Conservation (phyloP, 805 yeast species). For the Yarrowia hollandica region DNA sequence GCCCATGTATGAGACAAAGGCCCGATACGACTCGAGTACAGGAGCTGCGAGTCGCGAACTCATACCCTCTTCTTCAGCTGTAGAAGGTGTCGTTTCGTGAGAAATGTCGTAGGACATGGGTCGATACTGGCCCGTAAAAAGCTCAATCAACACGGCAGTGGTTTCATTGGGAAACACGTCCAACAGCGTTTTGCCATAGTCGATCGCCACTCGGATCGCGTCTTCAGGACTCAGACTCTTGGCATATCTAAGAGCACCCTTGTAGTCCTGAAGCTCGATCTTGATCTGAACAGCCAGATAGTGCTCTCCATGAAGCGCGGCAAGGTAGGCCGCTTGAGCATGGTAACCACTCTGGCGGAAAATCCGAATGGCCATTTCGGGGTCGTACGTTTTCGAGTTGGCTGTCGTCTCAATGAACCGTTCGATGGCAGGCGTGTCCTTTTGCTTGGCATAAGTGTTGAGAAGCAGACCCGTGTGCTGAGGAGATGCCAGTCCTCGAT, state of each 20-base stretch:
- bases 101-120: conserved; percentile 43
- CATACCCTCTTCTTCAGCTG: conserved; percentile 23
- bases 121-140: conserved; percentile 81
- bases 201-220: conserved; percentile 65
- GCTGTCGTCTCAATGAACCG: conserved; percentile 48
- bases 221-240: conserved; percentile 73
- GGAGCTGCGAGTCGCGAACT: conserved; percentile 34
- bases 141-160: conserved; percentile 75
- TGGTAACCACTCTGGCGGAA: conserved; percentile 72
- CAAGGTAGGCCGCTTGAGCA: conserved; percentile 65
- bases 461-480: conserved; percentile 81
- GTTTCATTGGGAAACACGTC: conserved; percentile 75
- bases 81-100: neutral
- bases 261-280: conserved; percentile 62
- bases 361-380: conserved; percentile 63
- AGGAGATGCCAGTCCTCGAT: conserved; percentile 56
- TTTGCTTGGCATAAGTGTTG: conserved; percentile 77
- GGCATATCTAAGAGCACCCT: conserved; percentile 62
- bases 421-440: conserved; percentile 57
- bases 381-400: conserved; percentile 48
- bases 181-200: conserved; percentile 63
- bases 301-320: conserved; percentile 71
- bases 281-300: conserved; percentile 74
- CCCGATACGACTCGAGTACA: conserved; percentile 55
- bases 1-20: conserved; percentile 57